These are phyloP conservation scores for Epichloe baconii DNA, from an alignment of 2,329 filamentous ascomycete genomes.

Conservation along the genomic window DNA sequence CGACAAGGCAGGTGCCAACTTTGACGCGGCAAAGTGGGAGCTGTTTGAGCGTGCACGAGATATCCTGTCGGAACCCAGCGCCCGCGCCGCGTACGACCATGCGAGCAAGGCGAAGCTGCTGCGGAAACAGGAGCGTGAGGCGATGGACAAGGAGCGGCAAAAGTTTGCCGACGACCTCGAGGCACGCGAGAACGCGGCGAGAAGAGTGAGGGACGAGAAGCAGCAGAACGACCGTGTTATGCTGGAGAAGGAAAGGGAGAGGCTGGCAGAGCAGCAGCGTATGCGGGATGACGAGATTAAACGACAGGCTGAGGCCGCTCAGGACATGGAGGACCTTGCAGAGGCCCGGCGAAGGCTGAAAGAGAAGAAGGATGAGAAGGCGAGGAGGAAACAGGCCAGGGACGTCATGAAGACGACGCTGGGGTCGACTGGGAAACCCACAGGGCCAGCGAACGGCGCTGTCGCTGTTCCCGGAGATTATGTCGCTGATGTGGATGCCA, in stretches of 20 bases:
- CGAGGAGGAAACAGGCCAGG: slow-evolving; percentile 22
- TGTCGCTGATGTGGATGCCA: slow-evolving; percentile 16
- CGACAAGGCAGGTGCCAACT: slow-evolving; percentile 68
- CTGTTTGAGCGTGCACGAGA: slow-evolving; percentile 76
- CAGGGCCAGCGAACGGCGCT: slow-evolving; percentile 20
- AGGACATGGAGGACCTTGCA: slow-evolving; percentile 25
- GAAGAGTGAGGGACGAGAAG: slow-evolving; percentile 40
- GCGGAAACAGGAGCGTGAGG: slow-evolving; percentile 56
- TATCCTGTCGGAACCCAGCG: slow-evolving; percentile 57
- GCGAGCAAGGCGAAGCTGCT: slow-evolving; percentile 58
- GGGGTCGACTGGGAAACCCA: slow-evolving; percentile 8
- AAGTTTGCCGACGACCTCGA: slow-evolving; percentile 81
- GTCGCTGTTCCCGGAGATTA: slow-evolving; percentile 25
- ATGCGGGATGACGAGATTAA: slow-evolving; percentile 24
- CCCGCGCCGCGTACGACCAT: slow-evolving; percentile 67
- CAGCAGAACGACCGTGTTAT: slow-evolving; percentile 22
- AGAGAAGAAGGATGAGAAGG: slow-evolving; percentile 29
- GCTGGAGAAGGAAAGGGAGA: slow-evolving; percentile 24
- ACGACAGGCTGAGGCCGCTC: slow-evolving; percentile 23
- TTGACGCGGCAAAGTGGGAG: slow-evolving; percentile 74
- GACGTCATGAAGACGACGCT: slow-evolving; percentile 18
- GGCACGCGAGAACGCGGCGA: slow-evolving; percentile 55
- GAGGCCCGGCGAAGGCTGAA: slow-evolving; percentile 25
- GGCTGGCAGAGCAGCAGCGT: slow-evolving; percentile 24
- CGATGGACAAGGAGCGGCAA: slow-evolving; percentile 59